A percentile compares a stretch with the other conserved stretches of the same genome.
Conservation (phyloP, 352 stramenopile genomes). For the Globisporangium middletonii region DNA sequence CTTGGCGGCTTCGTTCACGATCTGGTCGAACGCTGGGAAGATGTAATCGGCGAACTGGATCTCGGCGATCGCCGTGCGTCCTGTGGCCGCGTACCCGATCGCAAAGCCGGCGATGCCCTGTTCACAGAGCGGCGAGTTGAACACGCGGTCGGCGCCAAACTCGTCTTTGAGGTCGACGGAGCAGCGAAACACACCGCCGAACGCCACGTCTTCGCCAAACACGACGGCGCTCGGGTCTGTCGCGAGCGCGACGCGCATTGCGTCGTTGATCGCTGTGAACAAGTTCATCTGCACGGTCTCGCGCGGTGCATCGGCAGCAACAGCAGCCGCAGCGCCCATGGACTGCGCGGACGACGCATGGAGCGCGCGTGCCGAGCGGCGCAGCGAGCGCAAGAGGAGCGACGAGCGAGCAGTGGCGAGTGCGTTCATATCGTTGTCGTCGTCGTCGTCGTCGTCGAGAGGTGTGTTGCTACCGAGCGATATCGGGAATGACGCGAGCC, state of each 20-base stretch:
- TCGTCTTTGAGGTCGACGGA: constrained; percentile 90
- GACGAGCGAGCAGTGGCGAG: constrained; percentile 5
- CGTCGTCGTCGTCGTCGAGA: too few relatives aligned
- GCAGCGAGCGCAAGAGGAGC: constrained; percentile 3
- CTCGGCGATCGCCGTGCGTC: constrained; percentile 96
- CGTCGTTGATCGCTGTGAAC: constrained; percentile 91
- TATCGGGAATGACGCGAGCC: constrained; percentile 2
- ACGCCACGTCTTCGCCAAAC: constrained; percentile 98
- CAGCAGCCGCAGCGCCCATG: neutral
- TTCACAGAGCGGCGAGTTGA: constrained; percentile 96
- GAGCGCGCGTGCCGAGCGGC: constrained; percentile 6
- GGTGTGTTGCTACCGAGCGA: neutral
- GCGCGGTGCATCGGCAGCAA: constrained; percentile 15
- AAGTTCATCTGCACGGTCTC: constrained; percentile 88
- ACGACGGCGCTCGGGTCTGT: constrained; percentile 89
- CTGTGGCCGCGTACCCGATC: constrained; percentile 95
- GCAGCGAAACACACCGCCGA: constrained; percentile 98
- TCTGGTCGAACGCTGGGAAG: constrained; percentile 95
- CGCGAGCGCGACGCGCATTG: constrained; percentile 83
- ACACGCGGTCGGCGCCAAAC: constrained; percentile 94
- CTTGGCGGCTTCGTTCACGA: constrained; percentile 98
- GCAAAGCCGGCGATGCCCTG: constrained; percentile 94
- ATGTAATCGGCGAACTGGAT: constrained; percentile 99
- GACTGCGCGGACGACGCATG: constrained; percentile 5
- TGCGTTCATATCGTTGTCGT: constrained; percentile 5